These are phyloP conservation scores for Malassezia brasiliensis DNA, from an alignment of 1,284 basidiomycete genomes.

Conservation along the genomic window DNA sequence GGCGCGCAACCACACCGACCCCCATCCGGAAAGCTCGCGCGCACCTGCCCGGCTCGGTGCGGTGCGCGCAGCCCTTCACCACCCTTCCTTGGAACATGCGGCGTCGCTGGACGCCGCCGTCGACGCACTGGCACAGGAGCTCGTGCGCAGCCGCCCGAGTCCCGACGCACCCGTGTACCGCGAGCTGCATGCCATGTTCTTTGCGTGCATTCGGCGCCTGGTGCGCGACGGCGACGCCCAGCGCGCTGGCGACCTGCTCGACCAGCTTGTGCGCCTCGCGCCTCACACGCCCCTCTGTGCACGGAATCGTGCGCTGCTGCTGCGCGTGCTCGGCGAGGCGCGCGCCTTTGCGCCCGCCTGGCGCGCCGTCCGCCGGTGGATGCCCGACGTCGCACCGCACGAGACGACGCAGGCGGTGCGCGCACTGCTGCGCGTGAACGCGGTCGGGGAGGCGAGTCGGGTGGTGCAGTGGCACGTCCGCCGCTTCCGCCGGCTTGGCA, in stretches of 20 bases:
- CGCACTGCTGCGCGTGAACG: not conserved
- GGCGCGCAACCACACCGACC: no score
- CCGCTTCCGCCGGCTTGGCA: not conserved
- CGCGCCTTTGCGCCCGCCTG: not conserved
- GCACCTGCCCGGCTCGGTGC: not conserved
- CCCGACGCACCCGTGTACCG: not conserved
- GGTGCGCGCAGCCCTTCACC: not conserved
- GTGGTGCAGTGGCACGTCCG: slow-evolving; percentile 9
- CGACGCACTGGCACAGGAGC: not conserved
- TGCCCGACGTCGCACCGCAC: not conserved
- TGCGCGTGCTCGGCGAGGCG: not conserved
- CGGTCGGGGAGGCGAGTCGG: not conserved
- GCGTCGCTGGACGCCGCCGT: not conserved
- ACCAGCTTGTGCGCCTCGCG: not conserved
- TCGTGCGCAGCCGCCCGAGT: not conserved
- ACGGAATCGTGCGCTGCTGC: not conserved
- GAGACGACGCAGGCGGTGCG: slow-evolving; percentile 8
- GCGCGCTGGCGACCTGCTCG: not conserved
- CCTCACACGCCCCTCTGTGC: not conserved
- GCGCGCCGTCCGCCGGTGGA: not conserved
- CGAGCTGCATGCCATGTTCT: not conserved
- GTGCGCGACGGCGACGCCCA: not conserved
- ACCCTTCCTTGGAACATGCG: not conserved
- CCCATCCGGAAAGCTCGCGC: not conserved
- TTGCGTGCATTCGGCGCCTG: not conserved